Conservation (phyloP, 257 asterid species). For the Rubia yunnanensis region DNA sequence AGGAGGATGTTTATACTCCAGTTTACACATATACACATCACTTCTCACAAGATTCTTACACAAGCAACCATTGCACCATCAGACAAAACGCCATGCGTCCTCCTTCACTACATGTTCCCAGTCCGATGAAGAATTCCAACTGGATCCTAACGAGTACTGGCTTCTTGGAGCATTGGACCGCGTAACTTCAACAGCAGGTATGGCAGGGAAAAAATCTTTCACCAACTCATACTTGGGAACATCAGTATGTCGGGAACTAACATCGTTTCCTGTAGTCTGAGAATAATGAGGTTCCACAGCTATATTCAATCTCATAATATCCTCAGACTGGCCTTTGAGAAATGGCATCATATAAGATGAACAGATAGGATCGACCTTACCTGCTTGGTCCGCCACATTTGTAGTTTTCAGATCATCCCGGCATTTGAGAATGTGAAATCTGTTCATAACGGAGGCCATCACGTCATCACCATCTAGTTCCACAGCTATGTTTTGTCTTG, state of each 20-base stretch:
- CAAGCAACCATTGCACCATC: background rate
- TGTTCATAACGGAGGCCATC: constrained; percentile 45
- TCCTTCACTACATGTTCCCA: constrained; percentile 90
- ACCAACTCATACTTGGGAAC: constrained; percentile 29
- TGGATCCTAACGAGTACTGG: constrained; percentile 29
- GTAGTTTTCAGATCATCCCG: constrained; percentile 26
- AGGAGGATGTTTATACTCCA: background rate
- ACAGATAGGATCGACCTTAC: constrained; percentile 10
- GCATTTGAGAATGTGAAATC: constrained; percentile 45
- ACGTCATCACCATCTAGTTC: constrained; percentile 15
- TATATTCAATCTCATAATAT: constrained; percentile 15
- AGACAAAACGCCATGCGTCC: constrained; percentile 36
- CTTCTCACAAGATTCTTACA: constrained; percentile 1
- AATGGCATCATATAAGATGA: constrained; percentile 9
- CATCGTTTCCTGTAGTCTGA: constrained; percentile 13
- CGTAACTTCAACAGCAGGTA: constrained; percentile 26
- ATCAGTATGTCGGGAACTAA: constrained; percentile 14
- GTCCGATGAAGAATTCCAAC: constrained; percentile 56
- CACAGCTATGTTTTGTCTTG: constrained; percentile 14
- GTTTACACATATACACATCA: constrained; percentile 2
- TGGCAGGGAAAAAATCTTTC: constrained; percentile 28
- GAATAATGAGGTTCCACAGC: constrained; percentile 18
- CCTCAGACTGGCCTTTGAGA: constrained; percentile 10
- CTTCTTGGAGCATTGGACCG: constrained; percentile 16
- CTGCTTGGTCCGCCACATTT: constrained; percentile 17